Base-by-base conservation (phyloP, 768 basidiomycete species). In the Lanmaoa rubissima region DNA sequence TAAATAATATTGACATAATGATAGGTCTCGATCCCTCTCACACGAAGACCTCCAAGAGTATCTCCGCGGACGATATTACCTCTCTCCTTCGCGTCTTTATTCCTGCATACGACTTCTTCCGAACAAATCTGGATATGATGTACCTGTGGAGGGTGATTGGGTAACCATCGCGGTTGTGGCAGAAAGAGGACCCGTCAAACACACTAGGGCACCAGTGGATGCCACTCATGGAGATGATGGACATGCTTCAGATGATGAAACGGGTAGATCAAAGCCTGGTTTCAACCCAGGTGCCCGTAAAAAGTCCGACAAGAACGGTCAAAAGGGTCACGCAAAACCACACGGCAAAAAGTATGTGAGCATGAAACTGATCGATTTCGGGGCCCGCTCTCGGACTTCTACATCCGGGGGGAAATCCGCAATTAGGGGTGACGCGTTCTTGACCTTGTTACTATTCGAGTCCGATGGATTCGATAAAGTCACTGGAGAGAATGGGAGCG, bases 151-250 rank as follows among this genome's bases (percentile, higher is more conserved):
- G 7, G 91, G 91, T 3, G 97, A 98, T 71, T 98, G 93, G 90
- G 82, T 98, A 41, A 95, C 94, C 7, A 92, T 99, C 46, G 96
- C 93, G 2, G 95, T 98, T 5, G 86, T 99, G 14, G 96, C 94
- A 2, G 93, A 96, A 69, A 84, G 94, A 21, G 87, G 93, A 3
- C 87, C 86, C 8, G 76, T 95, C 67, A 85, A 82, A 60, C 82
- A 86, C 62, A 91, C 80, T 46, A 82, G 80, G 55, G 85, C 87
- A 32, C 88, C 88, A 48, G 83, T 87, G 19, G 70, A 67, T 39
- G 68, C 79, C 13, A 69, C 81, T 8, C 80, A 73, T 34, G 73
- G 70, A 12, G 77, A 76, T 28, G 81, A 83, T 47, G 79, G 77
- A 7, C 61, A 51, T 31, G 75, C 73, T 17, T 75, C 75, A 2